Evolutionary conservation across 768 basidiomycete genomes (phyloP).

Genomic region (Calocera cornea): DNA sequence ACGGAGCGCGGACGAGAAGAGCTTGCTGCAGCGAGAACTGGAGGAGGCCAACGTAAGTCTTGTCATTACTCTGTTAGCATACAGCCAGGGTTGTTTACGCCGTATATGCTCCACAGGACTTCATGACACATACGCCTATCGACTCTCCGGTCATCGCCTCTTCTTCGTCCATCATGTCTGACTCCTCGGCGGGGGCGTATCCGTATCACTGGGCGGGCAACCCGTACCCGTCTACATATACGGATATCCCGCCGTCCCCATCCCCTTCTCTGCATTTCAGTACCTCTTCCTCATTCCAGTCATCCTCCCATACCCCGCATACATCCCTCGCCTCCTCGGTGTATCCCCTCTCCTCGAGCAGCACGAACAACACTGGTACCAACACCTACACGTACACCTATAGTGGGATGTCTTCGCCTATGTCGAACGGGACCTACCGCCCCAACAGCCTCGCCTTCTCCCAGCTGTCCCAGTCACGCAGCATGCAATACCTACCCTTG

Average conservation of each 20-base stretch:
- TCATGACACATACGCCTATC: conserved; percentile 2
- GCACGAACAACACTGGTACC: neutral
- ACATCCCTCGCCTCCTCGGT: conserved; percentile 1
- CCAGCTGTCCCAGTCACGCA: neutral
- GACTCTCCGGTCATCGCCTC: neutral
- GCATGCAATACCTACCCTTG: neutral
- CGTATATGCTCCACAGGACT: neutral
- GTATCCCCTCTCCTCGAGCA: neutral
- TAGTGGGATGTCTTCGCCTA: neutral
- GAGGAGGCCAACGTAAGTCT: conserved; percentile 4
- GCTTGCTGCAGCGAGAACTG: conserved; percentile 3
- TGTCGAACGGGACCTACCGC: neutral
- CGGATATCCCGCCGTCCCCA: neutral
- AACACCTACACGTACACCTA: conserved; percentile 2
- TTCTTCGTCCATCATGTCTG: neutral
- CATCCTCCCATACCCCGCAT: conserved; percentile 3
- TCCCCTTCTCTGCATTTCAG: neutral
- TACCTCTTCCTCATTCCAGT: conserved; percentile 2
- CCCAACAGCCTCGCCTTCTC: neutral
- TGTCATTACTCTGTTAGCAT: neutral
- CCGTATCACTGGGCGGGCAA: conserved; percentile 2
- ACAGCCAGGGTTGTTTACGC: neutral
- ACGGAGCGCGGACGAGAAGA: neutral
- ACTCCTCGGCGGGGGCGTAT: neutral
- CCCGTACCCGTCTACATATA: conserved; percentile 2